Evolutionary conservation across 116 monocot genomes (phyloP).

Genomic region (Papilionanthe hybrid): DNA sequence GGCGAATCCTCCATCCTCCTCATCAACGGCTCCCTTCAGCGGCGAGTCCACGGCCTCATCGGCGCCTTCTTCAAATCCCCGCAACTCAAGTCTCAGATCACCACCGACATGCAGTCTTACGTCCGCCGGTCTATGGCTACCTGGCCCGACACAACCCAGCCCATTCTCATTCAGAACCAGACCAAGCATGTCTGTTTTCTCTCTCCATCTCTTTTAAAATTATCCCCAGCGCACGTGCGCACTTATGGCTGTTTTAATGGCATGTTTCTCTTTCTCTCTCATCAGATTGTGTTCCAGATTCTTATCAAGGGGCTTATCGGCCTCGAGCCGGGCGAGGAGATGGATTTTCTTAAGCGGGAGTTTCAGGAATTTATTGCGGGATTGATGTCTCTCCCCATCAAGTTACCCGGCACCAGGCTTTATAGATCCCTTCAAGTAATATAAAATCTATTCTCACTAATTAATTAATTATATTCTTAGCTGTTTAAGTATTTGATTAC

Average conservation of each 20-base stretch:
- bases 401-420: slow-evolving; percentile 68
- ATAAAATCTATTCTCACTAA: too few relatives aligned
- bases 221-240: not conserved
- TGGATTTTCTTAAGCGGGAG: slow-evolving; percentile 55
- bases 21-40: slow-evolving; percentile 59
- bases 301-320: slow-evolving; percentile 68
- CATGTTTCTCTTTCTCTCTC: not conserved
- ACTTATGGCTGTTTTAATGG: too few relatives aligned
- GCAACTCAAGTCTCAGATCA: slow-evolving; percentile 62
- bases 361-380: slow-evolving; percentile 82
- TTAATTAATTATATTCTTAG: not conserved
- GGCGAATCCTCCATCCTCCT: slow-evolving; percentile 80
- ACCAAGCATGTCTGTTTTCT: slow-evolving; percentile 52
- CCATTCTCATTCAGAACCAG: slow-evolving; percentile 58
- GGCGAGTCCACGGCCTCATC: slow-evolving; percentile 64
- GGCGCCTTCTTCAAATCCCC: slow-evolving; percentile 74
- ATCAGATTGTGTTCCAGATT: slow-evolving; percentile 72
- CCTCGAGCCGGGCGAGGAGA: slow-evolving; percentile 55
- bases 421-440: slow-evolving; percentile 70
- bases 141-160: slow-evolving; percentile 42
- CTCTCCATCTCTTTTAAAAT: not conserved
- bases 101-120: slow-evolving; percentile 48
- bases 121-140: slow-evolving; percentile 24
- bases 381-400: slow-evolving; percentile 74
- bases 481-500: not conserved